These are phyloP conservation scores for Globisporangium irregulare DNA, from an alignment of 352 stramenopile species.

Conservation along the genomic window DNA sequence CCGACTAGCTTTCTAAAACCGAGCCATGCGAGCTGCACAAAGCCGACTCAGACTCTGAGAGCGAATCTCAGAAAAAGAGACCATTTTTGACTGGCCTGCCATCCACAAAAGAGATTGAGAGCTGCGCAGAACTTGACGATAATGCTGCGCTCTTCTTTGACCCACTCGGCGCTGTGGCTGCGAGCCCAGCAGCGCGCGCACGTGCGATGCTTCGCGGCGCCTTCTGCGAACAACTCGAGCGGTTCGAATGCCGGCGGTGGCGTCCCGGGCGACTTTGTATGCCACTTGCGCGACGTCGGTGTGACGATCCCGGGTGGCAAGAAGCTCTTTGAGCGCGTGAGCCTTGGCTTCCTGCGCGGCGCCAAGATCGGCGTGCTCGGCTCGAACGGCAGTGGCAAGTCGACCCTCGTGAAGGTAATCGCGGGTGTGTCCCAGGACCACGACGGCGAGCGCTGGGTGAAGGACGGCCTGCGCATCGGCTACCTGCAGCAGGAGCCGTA, in stretches of 20 bases:
- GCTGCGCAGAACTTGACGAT: too few species aligned
- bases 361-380: conserved; percentile 96
- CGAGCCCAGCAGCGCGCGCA: background rate
- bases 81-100: too few species aligned
- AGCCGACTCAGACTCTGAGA: too few species aligned
- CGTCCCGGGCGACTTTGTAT: conserved; percentile 82
- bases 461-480: conserved; percentile 80
- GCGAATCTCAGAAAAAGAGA: too few species aligned
- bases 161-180: conserved; percentile 5
- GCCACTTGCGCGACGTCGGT: conserved; percentile 69
- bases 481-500: conserved; percentile 88
- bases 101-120: too few species aligned
- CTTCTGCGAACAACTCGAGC: conserved; percentile 18
- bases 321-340: conserved; percentile 82
- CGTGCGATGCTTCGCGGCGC: conserved; percentile 33
- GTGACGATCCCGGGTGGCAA: conserved; percentile 79
- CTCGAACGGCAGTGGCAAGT: conserved; percentile 94
- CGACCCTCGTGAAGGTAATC: conserved; percentile 96
- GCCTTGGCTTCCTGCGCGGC: conserved; percentile 81
- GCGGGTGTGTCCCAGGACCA: conserved; percentile 86
- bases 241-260: conserved; percentile 69
- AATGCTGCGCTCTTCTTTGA: conserved; percentile 10
- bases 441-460: conserved; percentile 87
- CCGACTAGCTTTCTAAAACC: too few species aligned
- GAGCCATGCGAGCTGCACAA: too few species aligned